These are phyloP conservation scores for Kurtzmaniella quercitrusa DNA, from an alignment of 1,139 yeast genomes.

Conservation along the genomic window DNA sequence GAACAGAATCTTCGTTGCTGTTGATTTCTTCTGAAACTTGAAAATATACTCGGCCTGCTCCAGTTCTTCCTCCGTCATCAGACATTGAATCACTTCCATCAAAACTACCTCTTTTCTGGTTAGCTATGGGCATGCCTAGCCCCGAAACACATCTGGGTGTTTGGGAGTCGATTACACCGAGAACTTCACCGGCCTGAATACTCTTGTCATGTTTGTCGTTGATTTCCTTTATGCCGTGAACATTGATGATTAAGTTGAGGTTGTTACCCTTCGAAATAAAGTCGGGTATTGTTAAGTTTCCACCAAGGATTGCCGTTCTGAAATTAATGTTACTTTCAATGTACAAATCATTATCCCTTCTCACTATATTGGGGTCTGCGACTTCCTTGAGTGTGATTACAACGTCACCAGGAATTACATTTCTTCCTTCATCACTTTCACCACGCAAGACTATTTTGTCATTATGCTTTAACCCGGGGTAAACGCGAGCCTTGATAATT, in stretches of 20 bases:
- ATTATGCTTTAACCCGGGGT: slow-evolving; percentile 52
- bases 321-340: slow-evolving; percentile 46
- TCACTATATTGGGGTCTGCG: slow-evolving; percentile 38
- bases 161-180: slow-evolving; percentile 43
- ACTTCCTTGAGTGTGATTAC: slow-evolving; percentile 40
- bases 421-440: slow-evolving; percentile 62
- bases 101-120: slow-evolving; percentile 21
- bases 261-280: slow-evolving; percentile 41
- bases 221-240: slow-evolving; percentile 28
- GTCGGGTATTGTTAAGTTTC: slow-evolving; percentile 39
- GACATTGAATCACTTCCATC: too few relatives aligned
- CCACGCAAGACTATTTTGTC: slow-evolving; percentile 49
- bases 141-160: slow-evolving; percentile 46
- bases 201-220: slow-evolving; percentile 19
- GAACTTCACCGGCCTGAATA: slow-evolving; percentile 42
- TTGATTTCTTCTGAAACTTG: slow-evolving; percentile 17
- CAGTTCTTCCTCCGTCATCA: too few relatives aligned
- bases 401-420: slow-evolving; percentile 64
- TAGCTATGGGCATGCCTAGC: slow-evolving; percentile 63
- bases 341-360: slow-evolving; percentile 48
- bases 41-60: slow-evolving; percentile 6
- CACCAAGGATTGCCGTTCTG: slow-evolving; percentile 54
- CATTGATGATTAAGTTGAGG: slow-evolving; percentile 36
- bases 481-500: slow-evolving; percentile 46
- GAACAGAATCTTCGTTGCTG: slow-evolving; percentile 14